Evolutionary conservation across 257 asterid species (phyloP), one percentile per base, ranked within the genome.

Genomic region (Penstemon davidsonii): DNA sequence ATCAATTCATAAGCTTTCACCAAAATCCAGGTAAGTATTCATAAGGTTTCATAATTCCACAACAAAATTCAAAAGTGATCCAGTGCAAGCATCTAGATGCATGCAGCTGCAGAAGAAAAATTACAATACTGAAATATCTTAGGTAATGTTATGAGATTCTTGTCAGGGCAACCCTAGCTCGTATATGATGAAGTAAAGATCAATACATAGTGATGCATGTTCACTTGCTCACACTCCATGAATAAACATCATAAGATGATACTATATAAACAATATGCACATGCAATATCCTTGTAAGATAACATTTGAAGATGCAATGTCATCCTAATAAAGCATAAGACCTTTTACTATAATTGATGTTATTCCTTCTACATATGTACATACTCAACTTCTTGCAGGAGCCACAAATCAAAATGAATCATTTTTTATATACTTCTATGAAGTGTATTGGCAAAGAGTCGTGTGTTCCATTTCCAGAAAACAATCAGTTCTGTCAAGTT

Each of bases 81-180:
- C 57, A 33, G 57, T 6, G 45, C 43, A 53, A 49, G 25, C 47
- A 59, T 65, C 61, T 43, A 39, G 76, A 75, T 66, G 73, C 67
- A 60, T 47, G 62, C 18, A 71, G 42, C 61, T 66, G 47, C 40
- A 60, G 53, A 67, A 71, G 46, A 53, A 33, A 58, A 46, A 59
- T 25, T 37, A 39, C 33, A 25, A 46, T 6, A 7, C 11, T 7
- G 51, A 63, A 8, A 39, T 36, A 41, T 40, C 57, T 47, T 18
- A 8, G 18, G 11, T 7, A 4, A 59, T 56, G 57, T 49, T 71
- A 66, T 25, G 36, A 37, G 63, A 65, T 7, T 49, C 56, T 64
- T 15, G 33, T 54, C 19, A 42, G 43, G 59, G 36, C 57, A 74
- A 55, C 54, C 59, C 11, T 55, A 50, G 41, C 72, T 38, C 6